These are phyloP conservation scores for Spathaspora sp. DNA, from an alignment of 805 yeast species.

Conservation along the genomic window DNA sequence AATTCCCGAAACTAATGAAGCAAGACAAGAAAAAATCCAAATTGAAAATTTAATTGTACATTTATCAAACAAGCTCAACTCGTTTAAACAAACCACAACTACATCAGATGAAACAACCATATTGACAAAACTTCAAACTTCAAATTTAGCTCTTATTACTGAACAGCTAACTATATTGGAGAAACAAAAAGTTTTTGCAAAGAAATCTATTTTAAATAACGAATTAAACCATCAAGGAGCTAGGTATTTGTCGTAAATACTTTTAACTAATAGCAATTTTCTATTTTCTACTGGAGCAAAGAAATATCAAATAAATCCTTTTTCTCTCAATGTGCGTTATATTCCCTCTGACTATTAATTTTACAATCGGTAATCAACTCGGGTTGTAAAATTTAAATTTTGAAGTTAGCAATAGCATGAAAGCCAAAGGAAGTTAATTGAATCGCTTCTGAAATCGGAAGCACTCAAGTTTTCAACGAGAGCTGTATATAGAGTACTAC, in stretches of 20 bases:
- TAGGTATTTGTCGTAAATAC: background rate
- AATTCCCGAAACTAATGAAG: background rate
- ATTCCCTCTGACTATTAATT: no score
- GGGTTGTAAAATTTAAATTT: no score
- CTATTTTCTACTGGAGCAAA: no score
- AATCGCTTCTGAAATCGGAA: no score
- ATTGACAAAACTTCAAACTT: conserved; percentile 15
- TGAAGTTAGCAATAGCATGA: no score
- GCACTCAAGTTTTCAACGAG: no score
- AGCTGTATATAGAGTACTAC: no score
- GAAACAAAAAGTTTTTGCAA: conserved; percentile 14
- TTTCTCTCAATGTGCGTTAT: no score
- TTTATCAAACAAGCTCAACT: conserved; percentile 20
- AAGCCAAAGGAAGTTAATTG: no score
- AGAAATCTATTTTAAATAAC: conserved; percentile 10
- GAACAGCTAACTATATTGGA: conserved; percentile 25
- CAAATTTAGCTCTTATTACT: conserved; percentile 28
- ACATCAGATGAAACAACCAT: background rate
- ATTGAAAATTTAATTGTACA: conserved; percentile 23
- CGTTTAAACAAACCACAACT: conserved; percentile 8
- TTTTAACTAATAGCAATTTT: no score
- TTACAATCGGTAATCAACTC: no score
- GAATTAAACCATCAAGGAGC: background rate
- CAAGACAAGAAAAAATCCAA: conserved; percentile 9
- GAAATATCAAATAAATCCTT: no score